phyloP scores from a whole-genome alignment of 495 filamentous ascomycete species.

The Amniculicola lignicola region DNA sequence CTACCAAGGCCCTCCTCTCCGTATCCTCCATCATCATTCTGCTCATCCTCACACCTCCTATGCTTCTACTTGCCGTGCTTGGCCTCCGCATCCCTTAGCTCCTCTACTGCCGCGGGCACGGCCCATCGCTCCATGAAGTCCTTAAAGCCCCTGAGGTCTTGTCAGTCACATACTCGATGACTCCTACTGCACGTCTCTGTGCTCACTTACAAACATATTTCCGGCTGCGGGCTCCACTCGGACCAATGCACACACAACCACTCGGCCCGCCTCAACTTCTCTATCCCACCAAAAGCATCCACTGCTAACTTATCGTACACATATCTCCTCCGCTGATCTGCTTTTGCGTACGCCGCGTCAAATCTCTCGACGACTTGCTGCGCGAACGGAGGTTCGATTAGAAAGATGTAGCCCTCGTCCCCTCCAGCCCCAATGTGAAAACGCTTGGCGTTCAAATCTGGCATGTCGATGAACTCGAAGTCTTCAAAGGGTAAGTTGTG shows the following conservation, averaged over 20 bases:
- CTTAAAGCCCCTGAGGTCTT: not conserved
- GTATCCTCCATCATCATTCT: too few relatives aligned
- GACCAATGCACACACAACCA: not conserved
- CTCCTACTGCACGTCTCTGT: too few relatives aligned
- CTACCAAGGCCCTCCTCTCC: too few relatives aligned
- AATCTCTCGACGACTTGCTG: not conserved
- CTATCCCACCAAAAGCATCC: not conserved
- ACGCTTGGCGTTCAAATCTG: not conserved
- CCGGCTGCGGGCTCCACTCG: not conserved
- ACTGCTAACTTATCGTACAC: not conserved
- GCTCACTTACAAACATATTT: not conserved
- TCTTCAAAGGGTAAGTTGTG: not conserved
- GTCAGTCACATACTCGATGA: not conserved
- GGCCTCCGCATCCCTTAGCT: not conserved
- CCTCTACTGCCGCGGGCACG: not conserved
- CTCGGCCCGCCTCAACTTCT: not conserved
- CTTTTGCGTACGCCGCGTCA: not conserved
- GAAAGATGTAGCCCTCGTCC: not conserved
- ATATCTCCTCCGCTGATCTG: not conserved
- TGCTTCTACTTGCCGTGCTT: too few relatives aligned
- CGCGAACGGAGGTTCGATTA: not conserved
- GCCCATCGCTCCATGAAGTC: not conserved
- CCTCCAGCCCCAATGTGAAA: not conserved
- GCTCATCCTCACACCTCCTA: too few relatives aligned
- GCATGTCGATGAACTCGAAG: not conserved